Conservation (phyloP, 2,329 filamentous ascomycete species). For the Exophiala sp. region DNA sequence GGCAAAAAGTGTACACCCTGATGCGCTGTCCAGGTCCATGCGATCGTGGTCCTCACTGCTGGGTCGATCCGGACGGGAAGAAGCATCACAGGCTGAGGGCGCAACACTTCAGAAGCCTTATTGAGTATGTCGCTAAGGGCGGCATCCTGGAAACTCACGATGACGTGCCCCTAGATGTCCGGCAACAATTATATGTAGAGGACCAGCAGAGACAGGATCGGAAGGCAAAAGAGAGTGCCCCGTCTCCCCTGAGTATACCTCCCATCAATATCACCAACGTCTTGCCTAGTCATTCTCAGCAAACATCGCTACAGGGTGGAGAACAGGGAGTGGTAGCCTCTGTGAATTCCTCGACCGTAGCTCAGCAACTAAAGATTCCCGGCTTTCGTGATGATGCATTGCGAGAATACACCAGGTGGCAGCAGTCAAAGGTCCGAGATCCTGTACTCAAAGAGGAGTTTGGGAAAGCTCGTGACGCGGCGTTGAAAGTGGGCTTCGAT, state of each 20-base stretch:
- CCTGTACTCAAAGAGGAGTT: slow-evolving; percentile 16
- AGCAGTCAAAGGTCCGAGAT: slow-evolving; percentile 22
- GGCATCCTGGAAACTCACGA: slow-evolving; percentile 28
- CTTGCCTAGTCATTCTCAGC: slow-evolving; percentile 14
- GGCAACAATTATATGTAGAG: slow-evolving; percentile 33
- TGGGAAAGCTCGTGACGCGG: slow-evolving; percentile 14
- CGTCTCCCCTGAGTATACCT: slow-evolving; percentile 22
- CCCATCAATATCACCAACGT: slow-evolving; percentile 33
- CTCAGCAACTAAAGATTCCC: slow-evolving; percentile 20
- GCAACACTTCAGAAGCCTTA: slow-evolving; percentile 31
- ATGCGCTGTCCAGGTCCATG: slow-evolving; percentile 33
- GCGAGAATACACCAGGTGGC: slow-evolving; percentile 22
- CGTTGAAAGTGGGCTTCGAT: slow-evolving; percentile 18
- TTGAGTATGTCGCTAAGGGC: slow-evolving; percentile 31
- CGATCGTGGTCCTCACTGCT: slow-evolving; percentile 32
- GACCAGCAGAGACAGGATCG: slow-evolving; percentile 30
- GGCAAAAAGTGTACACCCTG: slow-evolving; percentile 32
- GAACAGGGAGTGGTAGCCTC: not conserved
- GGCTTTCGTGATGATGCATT: slow-evolving; percentile 22
- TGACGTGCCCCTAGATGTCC: slow-evolving; percentile 32
- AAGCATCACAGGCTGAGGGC: slow-evolving; percentile 34
- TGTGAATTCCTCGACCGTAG: not conserved
- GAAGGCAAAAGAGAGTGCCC: slow-evolving; percentile 21
- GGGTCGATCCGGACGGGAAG: slow-evolving; percentile 32
- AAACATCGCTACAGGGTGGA: not conserved